A percentile compares a stretch with the other conserved stretches of the same genome.
These are phyloP conservation scores for Pilasporangium apinafurcum DNA, from an alignment of 352 stramenopile genomes.

Conservation along the genomic window DNA sequence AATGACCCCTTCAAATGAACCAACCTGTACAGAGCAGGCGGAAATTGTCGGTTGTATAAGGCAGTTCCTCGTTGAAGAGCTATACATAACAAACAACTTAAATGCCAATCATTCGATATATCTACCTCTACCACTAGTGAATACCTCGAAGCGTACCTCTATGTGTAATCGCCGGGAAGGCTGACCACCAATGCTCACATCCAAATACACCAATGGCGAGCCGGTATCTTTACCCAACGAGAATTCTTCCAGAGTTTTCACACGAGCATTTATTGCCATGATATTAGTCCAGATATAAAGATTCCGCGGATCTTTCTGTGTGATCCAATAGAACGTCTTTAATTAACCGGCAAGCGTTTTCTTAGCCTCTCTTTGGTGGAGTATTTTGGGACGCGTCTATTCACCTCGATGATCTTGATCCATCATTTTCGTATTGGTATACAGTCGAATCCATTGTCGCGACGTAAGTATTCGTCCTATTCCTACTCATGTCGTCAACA, in stretches of 20 bases:
- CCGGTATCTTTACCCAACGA: constrained; percentile 19
- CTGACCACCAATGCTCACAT: constrained; percentile 43
- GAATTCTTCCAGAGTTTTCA: constrained; percentile 49
- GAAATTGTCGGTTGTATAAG: constrained; percentile 60
- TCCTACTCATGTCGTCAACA: not conserved
- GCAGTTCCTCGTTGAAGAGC: constrained; percentile 73
- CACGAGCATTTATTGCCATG: constrained; percentile 38
- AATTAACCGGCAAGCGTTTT: too few relatives aligned
- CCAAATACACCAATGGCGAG: constrained; percentile 56
- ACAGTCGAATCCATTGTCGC: too few relatives aligned
- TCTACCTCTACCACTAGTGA: too few relatives aligned
- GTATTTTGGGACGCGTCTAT: too few relatives aligned
- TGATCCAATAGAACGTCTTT: too few relatives aligned
- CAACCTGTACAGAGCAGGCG: constrained; percentile 61
- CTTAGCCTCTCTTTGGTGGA: too few relatives aligned
- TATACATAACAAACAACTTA: constrained; percentile 8
- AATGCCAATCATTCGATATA: too few relatives aligned
- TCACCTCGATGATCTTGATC: too few relatives aligned
- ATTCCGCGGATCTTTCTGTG: constrained; percentile 5
- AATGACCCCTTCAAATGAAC: not conserved
- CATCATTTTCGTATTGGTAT: too few relatives aligned
- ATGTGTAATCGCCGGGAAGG: constrained; percentile 54
- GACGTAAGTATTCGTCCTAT: too few relatives aligned
- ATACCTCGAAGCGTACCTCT: too few relatives aligned
- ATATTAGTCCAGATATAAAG: not conserved